phyloP scores from a whole-genome alignment of 805 yeast genomes.

The Candida ascalaphidarum region DNA sequence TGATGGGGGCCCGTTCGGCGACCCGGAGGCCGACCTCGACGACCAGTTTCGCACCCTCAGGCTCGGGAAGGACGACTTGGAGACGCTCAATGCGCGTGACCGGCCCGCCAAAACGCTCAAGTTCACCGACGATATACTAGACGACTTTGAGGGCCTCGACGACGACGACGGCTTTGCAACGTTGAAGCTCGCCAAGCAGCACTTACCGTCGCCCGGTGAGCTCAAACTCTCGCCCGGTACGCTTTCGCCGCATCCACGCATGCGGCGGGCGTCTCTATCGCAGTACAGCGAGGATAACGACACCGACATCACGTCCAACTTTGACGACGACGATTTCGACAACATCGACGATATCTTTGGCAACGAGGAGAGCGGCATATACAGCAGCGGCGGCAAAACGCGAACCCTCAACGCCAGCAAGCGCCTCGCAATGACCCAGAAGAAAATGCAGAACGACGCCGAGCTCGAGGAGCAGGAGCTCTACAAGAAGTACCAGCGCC shows the following conservation, averaged over 20 bases:
- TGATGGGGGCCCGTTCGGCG: slow-evolving; percentile 7
- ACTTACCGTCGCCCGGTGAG: no score
- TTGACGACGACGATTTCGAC: slow-evolving; percentile 30
- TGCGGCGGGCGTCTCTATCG: slow-evolving; percentile 17
- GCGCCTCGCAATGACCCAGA: slow-evolving; percentile 13
- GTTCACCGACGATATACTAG: no score
- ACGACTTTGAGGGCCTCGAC: no score
- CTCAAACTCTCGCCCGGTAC: slow-evolving; percentile 5
- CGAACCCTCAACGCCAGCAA: slow-evolving; percentile 11
- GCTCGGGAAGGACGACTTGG: slow-evolving; percentile 1
- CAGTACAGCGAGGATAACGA: slow-evolving; percentile 32
- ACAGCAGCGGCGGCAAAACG: slow-evolving; percentile 12
- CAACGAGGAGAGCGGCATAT: slow-evolving; percentile 26
- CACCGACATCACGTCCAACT: slow-evolving; percentile 30
- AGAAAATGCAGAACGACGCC: slow-evolving; percentile 20
- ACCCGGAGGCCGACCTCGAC: slow-evolving; percentile 6
- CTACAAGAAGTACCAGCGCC: slow-evolving; percentile 7
- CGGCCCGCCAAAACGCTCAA: no score
- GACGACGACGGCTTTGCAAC: neutral
- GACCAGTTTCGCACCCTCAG: slow-evolving; percentile 19
- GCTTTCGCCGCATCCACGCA: slow-evolving; percentile 3
- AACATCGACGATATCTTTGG: slow-evolving; percentile 31
- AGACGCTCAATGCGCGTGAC: no score
- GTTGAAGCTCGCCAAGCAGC: no score
- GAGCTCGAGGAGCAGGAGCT: slow-evolving; percentile 26